Base-by-base conservation (phyloP, 139 green algal species). In the Dunaliella primolecta region DNA sequence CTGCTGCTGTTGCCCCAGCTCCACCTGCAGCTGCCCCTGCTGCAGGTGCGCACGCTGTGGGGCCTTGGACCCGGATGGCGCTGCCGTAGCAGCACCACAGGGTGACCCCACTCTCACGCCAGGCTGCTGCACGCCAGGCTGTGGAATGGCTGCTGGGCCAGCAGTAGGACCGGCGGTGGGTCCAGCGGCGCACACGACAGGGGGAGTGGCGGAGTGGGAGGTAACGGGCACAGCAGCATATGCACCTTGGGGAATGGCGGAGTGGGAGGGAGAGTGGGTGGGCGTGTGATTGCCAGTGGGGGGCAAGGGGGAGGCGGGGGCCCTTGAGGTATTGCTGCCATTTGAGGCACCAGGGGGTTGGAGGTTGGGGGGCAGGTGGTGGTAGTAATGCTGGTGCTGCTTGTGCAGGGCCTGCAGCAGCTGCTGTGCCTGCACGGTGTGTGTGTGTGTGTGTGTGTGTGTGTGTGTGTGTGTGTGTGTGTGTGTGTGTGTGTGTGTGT, bases 391-490 rank as follows among this genome's bases (percentile, higher is more conserved):
- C 80, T 88, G 74, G 35, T 81, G 38, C 36, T 84, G 75, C 2
- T 55, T 34, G 46, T 82, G 84, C 72, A 78, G 72, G 3, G 72
- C 72, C 77, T 82, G 77, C n/a, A 34, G 29, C 24, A 82, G 33
- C n/a, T 82, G 77, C 25, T 64, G 77, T 3, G 77, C 33, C n/a
- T 38, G 77, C 24, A n/a, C n/a, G 3, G 77, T 82, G 77, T 82
- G 77, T 82, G 77, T 82, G 77, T 83, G 36, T 83, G 80, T 36
- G 25, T 76, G 80, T 75, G 36, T 75, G 80, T 75, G 80, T 83
- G 80, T 75, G 36, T 64, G 46, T 64, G 46, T 64, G 46, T 64
- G 46, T 64, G 46, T 64, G 46, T 64, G 46, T 64, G 46, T 15
- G 46, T 64, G 46, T 15, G 46, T 64, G 46, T 64, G 46, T 64